These are phyloP conservation scores for Trichosanthes cucumerina DNA, from an alignment of 306 rosid species.

Conservation along the genomic window DNA sequence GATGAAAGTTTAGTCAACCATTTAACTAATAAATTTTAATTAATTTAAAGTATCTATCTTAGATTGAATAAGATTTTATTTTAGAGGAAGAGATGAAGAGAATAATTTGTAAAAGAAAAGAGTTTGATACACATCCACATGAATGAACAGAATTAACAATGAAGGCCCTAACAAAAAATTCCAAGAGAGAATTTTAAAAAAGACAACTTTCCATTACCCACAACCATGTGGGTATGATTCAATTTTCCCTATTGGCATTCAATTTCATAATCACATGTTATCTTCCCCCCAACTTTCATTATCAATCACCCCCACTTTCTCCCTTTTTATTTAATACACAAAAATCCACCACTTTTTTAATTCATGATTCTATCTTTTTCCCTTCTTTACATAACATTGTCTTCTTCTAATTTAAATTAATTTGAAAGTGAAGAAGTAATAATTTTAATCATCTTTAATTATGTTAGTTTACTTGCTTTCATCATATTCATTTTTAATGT, in stretches of 20 bases:
- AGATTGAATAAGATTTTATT: no score
- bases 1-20: no score
- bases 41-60: no score
- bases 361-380: not conserved
- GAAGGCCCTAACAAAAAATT: not conserved
- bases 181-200: not conserved
- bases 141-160: not conserved
- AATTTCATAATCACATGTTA: constrained; percentile 1
- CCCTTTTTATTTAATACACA: constrained; percentile 1
- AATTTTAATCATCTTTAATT: not conserved
- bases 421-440: not conserved
- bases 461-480: not conserved
- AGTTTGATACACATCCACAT: not conserved
- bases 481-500: not conserved
- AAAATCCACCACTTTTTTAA: not conserved
- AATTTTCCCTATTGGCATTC: not conserved
- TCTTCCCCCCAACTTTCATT: not conserved
- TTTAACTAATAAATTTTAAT: no score
- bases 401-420: not conserved
- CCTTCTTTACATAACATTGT: not conserved
- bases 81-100: not conserved
- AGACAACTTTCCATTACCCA: not conserved
- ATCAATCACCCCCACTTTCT: constrained; percentile 7
- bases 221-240: constrained; percentile 10
- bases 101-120: not conserved